Conservation (phyloP, 441 rosid genomes). For the Raphanus hybrid region DNA sequence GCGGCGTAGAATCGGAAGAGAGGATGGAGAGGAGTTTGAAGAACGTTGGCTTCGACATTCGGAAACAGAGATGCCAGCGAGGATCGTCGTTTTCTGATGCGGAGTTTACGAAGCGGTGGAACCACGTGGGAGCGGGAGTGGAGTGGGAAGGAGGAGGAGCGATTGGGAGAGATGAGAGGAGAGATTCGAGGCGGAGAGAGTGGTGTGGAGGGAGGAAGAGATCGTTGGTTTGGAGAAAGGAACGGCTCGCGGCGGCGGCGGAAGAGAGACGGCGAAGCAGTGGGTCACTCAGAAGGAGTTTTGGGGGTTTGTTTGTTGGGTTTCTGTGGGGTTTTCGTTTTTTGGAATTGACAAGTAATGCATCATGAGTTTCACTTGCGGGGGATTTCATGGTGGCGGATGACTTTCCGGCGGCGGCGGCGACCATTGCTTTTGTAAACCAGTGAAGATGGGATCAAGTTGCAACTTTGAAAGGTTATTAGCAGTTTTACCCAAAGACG, state of each 20-base stretch:
- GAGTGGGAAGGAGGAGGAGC: slow-evolving; percentile 22
- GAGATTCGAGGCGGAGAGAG: slow-evolving; percentile 54
- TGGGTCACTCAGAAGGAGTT: slow-evolving; percentile 26
- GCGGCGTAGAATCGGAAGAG: slow-evolving; percentile 47
- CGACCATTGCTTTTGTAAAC: slow-evolving; percentile 15
- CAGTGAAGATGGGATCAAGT: slow-evolving; percentile 1
- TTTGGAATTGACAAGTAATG: not conserved
- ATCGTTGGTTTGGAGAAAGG: slow-evolving; percentile 58
- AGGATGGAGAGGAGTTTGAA: slow-evolving; percentile 28
- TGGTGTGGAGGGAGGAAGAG: slow-evolving; percentile 65
- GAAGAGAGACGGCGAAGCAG: slow-evolving; percentile 50
- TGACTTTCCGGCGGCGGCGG: slow-evolving; percentile 28
- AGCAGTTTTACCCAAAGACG: not conserved
- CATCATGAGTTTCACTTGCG: not conserved
- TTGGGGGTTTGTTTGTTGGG: slow-evolving; percentile 17
- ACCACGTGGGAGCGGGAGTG: slow-evolving; percentile 39
- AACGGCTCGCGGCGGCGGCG: slow-evolving; percentile 48
- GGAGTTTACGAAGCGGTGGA: slow-evolving; percentile 50
- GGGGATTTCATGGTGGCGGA: not conserved
- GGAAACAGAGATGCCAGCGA: slow-evolving; percentile 62
- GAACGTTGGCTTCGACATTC: slow-evolving; percentile 61
- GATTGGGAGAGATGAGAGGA: slow-evolving; percentile 49
- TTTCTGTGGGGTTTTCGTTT: slow-evolving; percentile 29
- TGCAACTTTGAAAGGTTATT: not conserved
- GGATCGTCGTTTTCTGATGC: slow-evolving; percentile 48